Base-by-base conservation (phyloP, 1,284 basidiomycete genomes). In the Trametes pubescens region DNA sequence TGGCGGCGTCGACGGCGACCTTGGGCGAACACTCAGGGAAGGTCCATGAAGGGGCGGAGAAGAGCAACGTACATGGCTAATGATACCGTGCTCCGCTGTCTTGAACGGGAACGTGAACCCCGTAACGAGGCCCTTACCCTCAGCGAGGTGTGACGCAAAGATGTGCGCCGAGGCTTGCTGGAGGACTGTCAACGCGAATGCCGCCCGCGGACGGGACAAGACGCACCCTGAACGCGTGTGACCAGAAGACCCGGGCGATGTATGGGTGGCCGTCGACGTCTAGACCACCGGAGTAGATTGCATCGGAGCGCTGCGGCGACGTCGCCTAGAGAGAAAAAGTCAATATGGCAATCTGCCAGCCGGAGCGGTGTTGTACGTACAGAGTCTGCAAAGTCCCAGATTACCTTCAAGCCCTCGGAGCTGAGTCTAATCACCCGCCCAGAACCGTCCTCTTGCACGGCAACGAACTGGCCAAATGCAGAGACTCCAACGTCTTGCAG, bases 191-290 rank as follows among this genome's bases (percentile, higher is more conserved):
- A 62, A 37, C 58, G n/a, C 4, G 4, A 59, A 29, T 44, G 26
- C 5, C 38, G 37, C 16, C 26, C 26, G 22, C n/a, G 16, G 16
- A 49, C 54, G 34, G 62, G 26, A 43, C 49, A 34, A 49, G 21
- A 81, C 84, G 70, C 72, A 92, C 92, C 61, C 81, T 77, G 49
- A 86, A 72, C 2, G 74, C 71, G 66, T 86, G 81, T 0, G 90
- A 90, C 90, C 91, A 96, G 72, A 86, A 92, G 18, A 94, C 79
- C 34, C 93, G 86, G 22, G 86, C 86, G 62, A 98, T 76, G 71
- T 89, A 89, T 0, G 86, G 81, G 5, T 79, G 73, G 8, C 88
- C 89, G 26, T 84, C 75, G 46, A 79, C 79, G 70, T 91, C 87
- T 1, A 87, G 65, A 4, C 82, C 86, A 44, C 92, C 92, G 2